These are phyloP conservation scores for Pseudotulostoma volvatum DNA, from an alignment of 495 filamentous ascomycete species.

Conservation along the genomic window DNA sequence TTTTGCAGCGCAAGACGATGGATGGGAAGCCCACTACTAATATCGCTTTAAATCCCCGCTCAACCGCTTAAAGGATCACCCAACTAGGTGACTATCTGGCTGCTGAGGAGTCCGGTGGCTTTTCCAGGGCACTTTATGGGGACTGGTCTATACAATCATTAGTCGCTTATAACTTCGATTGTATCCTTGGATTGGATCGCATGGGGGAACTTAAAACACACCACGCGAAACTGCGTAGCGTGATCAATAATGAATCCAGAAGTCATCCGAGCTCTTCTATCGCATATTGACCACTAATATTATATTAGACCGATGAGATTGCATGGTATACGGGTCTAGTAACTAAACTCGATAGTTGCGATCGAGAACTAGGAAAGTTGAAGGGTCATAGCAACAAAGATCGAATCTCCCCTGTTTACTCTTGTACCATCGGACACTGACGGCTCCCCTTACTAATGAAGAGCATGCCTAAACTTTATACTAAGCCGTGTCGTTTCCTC, in stretches of 20 bases:
- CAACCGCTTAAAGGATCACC: constrained; percentile 1
- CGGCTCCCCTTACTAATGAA: background rate
- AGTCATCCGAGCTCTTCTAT: background rate
- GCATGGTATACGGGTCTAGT: background rate
- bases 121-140: background rate
- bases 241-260: background rate
- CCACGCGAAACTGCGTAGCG: constrained; percentile 6
- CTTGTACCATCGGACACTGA: background rate
- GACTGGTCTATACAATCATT: background rate
- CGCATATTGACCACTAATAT: background rate
- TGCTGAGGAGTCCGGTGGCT: background rate
- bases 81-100: constrained; percentile 2
- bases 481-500: background rate
- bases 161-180: background rate
- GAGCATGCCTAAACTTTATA: background rate
- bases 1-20: constrained; percentile 10
- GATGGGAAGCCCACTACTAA: constrained; percentile 9
- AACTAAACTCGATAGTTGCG: background rate
- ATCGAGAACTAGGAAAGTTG: constrained; percentile 1
- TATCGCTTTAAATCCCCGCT: constrained; percentile 2
- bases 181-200: constrained; percentile 11
- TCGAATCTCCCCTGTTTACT: background rate
- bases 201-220: constrained; percentile 17
- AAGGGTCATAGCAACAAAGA: background rate
- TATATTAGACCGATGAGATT: constrained; percentile 1